Evolutionary conservation across 805 yeast genomes (phyloP).

Genomic region (Sugiyamaella americana): DNA sequence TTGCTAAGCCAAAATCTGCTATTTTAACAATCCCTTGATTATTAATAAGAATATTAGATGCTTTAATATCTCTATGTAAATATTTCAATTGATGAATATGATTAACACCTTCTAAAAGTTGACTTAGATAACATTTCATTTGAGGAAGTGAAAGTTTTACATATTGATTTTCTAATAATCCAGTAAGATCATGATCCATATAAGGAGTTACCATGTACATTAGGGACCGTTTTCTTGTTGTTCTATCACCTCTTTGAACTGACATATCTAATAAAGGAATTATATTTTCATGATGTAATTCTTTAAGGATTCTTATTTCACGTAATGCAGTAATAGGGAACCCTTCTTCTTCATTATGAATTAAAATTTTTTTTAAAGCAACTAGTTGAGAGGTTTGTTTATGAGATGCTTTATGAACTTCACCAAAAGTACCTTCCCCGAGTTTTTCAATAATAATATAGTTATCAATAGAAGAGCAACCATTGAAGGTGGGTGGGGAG

Average conservation of each 20-base stretch:
- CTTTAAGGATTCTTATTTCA: constrained; percentile 77
- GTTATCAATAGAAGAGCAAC: constrained; percentile 32
- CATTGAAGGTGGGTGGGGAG: too few species aligned
- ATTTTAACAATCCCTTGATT: constrained; percentile 72
- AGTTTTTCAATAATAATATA: constrained; percentile 38
- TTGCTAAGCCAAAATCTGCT: constrained; percentile 94
- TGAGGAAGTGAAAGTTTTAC: constrained; percentile 56
- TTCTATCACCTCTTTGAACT: constrained; percentile 39
- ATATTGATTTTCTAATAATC: constrained; percentile 74
- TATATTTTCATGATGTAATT: constrained; percentile 61
- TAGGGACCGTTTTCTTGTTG: constrained; percentile 28
- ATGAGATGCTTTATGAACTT: constrained; percentile 71
- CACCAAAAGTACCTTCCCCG: constrained; percentile 86
- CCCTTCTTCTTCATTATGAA: constrained; percentile 66
- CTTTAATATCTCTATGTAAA: constrained; percentile 88
- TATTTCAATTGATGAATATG: constrained; percentile 61
- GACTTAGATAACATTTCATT: constrained; percentile 76
- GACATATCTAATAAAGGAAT: constrained; percentile 77
- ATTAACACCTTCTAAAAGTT: constrained; percentile 71
- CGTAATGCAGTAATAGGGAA: constrained; percentile 94
- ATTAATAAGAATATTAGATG: constrained; percentile 87
- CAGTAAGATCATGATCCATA: constrained; percentile 88
- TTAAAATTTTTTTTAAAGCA: constrained; percentile 81
- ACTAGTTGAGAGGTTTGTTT: constrained; percentile 53
- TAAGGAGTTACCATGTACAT: constrained; percentile 90